Evolutionary conservation across 495 filamentous ascomycete genomes (phyloP), one percentile per base, ranked within the genome.

Genomic region (Alectoria sarmentosa): DNA sequence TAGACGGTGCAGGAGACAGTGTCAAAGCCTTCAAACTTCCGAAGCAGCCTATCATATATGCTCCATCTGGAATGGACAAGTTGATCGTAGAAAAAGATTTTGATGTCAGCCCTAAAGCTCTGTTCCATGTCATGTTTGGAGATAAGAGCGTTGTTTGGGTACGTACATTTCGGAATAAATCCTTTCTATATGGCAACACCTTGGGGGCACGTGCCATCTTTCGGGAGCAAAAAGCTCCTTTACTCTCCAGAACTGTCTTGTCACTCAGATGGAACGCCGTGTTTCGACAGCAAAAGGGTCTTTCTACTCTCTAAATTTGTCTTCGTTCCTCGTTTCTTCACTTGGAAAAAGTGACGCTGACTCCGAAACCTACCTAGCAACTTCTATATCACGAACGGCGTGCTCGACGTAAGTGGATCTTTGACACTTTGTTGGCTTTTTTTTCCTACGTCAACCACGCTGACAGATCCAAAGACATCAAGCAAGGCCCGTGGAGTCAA

Each of bases 41-140:
- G 11, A 79, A 86, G 1, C 85, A 91, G 64, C 84, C 94, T 3
- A 88, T 98, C 1, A 75, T 88, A 49, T 96, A 92, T 75, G 86
- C 89, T 56, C 94, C 94, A 0, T 82, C 86, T 60, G 90, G 86
- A 39, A 91, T 96, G 81, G 85, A 89, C 62, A 79, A 81, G 63
- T 76, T 87, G 10, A 77, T 80, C 34, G 82, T 88, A 3, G 90
- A 96, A 72, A 85, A 88, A 65, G 79, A 88, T 54, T 92, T 95
- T 69, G 88, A 94, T 64, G 82, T 98, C 60, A 93, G 88, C 66
- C 85, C 94, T 21, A 97, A 98, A 73, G 91, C 92, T 2, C 82
- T 96, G 39, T 98, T 97, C 75, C 94, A 98, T 70, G 88, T 97
- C 14, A 82, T 98, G 62, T 98, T 97, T 70, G 94, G 94, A 37